Base-by-base conservation (phyloP, 2,329 filamentous ascomycete species). In the Hypocrella siamensis region DNA sequence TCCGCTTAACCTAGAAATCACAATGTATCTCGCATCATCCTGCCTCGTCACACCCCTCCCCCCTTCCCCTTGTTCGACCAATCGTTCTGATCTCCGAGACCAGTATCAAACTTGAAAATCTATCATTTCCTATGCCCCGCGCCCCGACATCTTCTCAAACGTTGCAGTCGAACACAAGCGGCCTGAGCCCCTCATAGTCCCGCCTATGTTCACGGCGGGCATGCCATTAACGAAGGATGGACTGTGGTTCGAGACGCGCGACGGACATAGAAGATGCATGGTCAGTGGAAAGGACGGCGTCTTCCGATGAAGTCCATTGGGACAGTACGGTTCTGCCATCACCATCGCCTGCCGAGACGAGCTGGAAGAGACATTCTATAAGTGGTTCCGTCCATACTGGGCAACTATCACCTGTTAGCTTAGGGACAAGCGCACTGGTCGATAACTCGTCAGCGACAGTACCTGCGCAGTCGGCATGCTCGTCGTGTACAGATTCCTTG, bases 381-480 rank as follows among this genome's bases (percentile, higher is more conserved):
- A 37, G 39, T 21, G 36, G 38, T 26, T 53, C 56, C 34, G 44
- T 54, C 30, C 57, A 57, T 22, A 55, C 56, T 10, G 61, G 63
- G 27, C 67, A 67, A 41, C 47, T 70, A 34, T 71, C 67, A 24
- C 67, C 67, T 26, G 55, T 64, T 41, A 70, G 66, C 48, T 61
- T 61, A 35, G 60, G 56, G 38, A 55, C 65, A 46, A 62, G 67
- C 26, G 48, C 57, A 22, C 40, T 42, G 28, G 40, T 57, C 28
- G 51, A n/a, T n/a, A n/a, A 57, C n/a, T 57, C 57, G 14, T 46
- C 53, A 17, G 51, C 57, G 8, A 56, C 60, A 17, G 52, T 56
- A 28, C 56, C 61, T 49, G 47, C 57, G 17, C 56, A 59, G 38
- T 65, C 65, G 19, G 56, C 57, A 3, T 54, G 61, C 3, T 64